Evolutionary conservation across 352 stramenopile genomes (phyloP).

Genomic region (Phytopythium boreale): DNA sequence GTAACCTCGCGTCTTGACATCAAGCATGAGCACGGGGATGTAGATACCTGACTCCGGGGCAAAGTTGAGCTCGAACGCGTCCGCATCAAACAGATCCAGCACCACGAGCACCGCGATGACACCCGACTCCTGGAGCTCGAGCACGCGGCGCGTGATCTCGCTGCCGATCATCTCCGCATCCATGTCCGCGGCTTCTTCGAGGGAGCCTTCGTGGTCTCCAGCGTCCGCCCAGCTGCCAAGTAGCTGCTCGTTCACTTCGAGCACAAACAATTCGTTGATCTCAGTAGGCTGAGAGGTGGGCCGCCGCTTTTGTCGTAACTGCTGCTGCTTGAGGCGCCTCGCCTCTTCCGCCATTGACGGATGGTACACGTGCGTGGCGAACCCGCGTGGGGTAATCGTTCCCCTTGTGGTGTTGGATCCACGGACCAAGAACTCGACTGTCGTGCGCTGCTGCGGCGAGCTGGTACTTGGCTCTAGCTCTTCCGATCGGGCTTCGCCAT

Average conservation of each 20-base stretch:
- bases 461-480: slow-evolving; percentile 8
- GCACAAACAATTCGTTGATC: slow-evolving; percentile 37
- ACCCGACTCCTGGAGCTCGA: slow-evolving; percentile 58
- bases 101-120: slow-evolving; percentile 56
- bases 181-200: slow-evolving; percentile 13
- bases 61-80: slow-evolving; percentile 56
- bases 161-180: slow-evolving; percentile 37
- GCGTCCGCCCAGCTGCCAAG: slow-evolving; percentile 11
- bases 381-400: slow-evolving; percentile 26
- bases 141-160: slow-evolving; percentile 42
- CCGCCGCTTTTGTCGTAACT: slow-evolving; percentile 37
- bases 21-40: slow-evolving; percentile 68
- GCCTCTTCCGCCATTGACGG: slow-evolving; percentile 32
- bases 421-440: slow-evolving; percentile 43
- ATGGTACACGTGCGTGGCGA: slow-evolving; percentile 56
- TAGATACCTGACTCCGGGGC: slow-evolving; percentile 51
- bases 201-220: slow-evolving; percentile 6
- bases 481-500: slow-evolving; percentile 3
- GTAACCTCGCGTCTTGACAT: neutral
- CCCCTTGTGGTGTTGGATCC: slow-evolving; percentile 28
- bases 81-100: slow-evolving; percentile 53
- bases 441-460: neutral
- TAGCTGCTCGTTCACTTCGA: slow-evolving; percentile 40
- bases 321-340: slow-evolving; percentile 35
- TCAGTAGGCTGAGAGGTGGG: slow-evolving; percentile 29